Conservation (phyloP, 345 rosid species). For the Aethionema arabicum region DNA sequence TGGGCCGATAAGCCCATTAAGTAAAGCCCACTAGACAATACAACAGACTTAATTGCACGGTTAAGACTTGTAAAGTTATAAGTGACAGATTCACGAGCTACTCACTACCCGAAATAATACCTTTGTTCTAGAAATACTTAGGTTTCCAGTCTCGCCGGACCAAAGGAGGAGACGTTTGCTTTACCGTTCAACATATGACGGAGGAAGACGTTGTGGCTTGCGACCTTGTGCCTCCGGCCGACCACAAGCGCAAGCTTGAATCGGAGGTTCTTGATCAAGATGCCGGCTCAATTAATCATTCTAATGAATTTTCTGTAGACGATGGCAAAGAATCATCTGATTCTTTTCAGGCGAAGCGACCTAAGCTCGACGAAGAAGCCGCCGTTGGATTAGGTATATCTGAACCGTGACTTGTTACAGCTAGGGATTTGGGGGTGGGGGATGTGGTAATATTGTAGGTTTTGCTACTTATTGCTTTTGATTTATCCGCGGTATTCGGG, state of each 20-base stretch:
- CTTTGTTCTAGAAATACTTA: constrained; percentile 26
- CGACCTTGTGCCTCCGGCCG: constrained; percentile 40
- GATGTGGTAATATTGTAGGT: background rate
- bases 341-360: constrained; percentile 52
- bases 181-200: constrained; percentile 44
- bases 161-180: background rate
- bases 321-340: constrained; percentile 33
- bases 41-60: constrained; percentile 1
- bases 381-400: constrained; percentile 50
- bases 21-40: background rate
- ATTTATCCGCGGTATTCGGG: too few relatives aligned
- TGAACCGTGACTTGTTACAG: background rate
- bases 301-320: constrained; percentile 28
- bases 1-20: constrained; percentile 4
- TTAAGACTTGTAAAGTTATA: too few relatives aligned
- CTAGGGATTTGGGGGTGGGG: constrained; percentile 12
- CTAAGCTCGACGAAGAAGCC: constrained; percentile 44
- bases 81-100: background rate
- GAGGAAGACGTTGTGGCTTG: constrained; percentile 53
- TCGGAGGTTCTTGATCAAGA: constrained; percentile 32
- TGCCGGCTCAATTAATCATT: constrained; percentile 9
- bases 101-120: constrained; percentile 9
- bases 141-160: constrained; percentile 23
- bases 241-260: constrained; percentile 80
- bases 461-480: too few relatives aligned